Evolutionary conservation across 2,329 filamentous ascomycete species (phyloP).

Genomic region (Ceratocystis lukuohia): DNA sequence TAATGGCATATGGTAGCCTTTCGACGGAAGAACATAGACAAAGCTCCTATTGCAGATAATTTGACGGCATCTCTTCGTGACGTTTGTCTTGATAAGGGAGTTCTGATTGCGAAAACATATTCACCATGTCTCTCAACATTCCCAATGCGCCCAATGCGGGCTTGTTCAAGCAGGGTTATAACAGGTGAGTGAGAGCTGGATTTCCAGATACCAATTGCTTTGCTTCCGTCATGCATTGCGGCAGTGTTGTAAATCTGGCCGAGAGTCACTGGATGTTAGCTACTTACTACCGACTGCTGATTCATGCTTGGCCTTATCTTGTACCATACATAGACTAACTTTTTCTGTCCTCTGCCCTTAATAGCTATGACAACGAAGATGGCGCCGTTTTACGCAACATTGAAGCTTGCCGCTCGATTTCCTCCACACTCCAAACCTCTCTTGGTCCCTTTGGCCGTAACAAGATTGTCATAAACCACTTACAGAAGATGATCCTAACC

Average conservation of each 20-base stretch:
- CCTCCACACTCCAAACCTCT: slow-evolving; percentile 91
- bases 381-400: slow-evolving; percentile 97
- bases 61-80: slow-evolving; percentile 15
- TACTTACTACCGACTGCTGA: slow-evolving; percentile 6
- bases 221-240: background rate
- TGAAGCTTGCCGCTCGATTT: slow-evolving; percentile 92
- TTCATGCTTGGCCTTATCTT: slow-evolving; percentile 1
- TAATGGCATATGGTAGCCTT: slow-evolving; percentile 18
- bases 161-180: slow-evolving; percentile 93
- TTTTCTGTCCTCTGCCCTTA: background rate
- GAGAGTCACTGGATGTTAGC: too few species aligned
- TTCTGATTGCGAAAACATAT: slow-evolving; percentile 6
- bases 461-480: slow-evolving; percentile 99
- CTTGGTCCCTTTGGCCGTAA: slow-evolving; percentile 95
- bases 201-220: background rate
- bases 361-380: slow-evolving; percentile 96
- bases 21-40: slow-evolving; percentile 7
- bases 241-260: slow-evolving; percentile 11
- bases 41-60: slow-evolving; percentile 17
- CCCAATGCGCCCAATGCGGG: slow-evolving; percentile 84
- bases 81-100: slow-evolving; percentile 13
- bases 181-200: slow-evolving; percentile 61
- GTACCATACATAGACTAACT: slow-evolving; percentile 12
- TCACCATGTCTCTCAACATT: slow-evolving; percentile 82
- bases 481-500: slow-evolving; percentile 98